A percentile compares a stretch with the other conserved stretches of the same genome.
phyloP scores from a whole-genome alignment of 2,329 filamentous ascomycete species.

The Fusarium musae region DNA sequence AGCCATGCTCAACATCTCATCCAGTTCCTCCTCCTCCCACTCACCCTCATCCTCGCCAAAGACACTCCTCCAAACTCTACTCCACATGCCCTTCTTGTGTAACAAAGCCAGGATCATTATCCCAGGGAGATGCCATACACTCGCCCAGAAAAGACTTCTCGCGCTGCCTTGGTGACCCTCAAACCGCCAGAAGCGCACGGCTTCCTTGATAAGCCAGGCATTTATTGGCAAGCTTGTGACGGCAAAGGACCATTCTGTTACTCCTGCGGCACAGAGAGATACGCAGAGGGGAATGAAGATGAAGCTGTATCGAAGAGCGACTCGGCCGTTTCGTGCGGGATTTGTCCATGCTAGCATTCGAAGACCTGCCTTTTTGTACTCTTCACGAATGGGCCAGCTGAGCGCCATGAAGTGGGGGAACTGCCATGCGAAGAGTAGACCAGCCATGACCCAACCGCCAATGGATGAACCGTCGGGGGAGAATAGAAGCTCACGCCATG shows the following conservation, averaged over 20 bases:
- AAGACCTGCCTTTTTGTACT: conserved; percentile 80
- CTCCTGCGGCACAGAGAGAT: conserved; percentile 78
- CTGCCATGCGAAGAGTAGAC: conserved; percentile 92
- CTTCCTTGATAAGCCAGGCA: conserved; percentile 83
- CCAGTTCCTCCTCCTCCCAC: conserved; percentile 65
- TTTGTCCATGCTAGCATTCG: conserved; percentile 88
- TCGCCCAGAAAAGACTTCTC: conserved; percentile 92
- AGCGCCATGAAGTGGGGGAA: conserved; percentile 98
- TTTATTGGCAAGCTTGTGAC: conserved; percentile 85
- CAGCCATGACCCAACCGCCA: conserved; percentile 90
- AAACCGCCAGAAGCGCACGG: conserved; percentile 81
- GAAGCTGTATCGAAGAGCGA: conserved; percentile 87
- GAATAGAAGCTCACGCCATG: conserved; percentile 82
- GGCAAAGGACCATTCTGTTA: conserved; percentile 89
- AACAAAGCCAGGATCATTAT: conserved; percentile 90
- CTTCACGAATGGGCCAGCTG: conserved; percentile 86
- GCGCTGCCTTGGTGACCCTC: conserved; percentile 85
- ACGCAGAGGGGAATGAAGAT: conserved; percentile 88
- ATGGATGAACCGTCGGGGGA: conserved; percentile 68
- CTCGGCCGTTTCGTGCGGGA: conserved; percentile 83
- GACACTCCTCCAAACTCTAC: conserved; percentile 78
- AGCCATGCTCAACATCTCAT: conserved; percentile 53
- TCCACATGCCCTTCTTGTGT: conserved; percentile 94
- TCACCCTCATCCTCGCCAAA: conserved; percentile 71
- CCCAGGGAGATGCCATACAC: conserved; percentile 93